Evolutionary conservation across 495 filamentous ascomycete genomes (phyloP).

Genomic region (Aspergillus campestris): DNA sequence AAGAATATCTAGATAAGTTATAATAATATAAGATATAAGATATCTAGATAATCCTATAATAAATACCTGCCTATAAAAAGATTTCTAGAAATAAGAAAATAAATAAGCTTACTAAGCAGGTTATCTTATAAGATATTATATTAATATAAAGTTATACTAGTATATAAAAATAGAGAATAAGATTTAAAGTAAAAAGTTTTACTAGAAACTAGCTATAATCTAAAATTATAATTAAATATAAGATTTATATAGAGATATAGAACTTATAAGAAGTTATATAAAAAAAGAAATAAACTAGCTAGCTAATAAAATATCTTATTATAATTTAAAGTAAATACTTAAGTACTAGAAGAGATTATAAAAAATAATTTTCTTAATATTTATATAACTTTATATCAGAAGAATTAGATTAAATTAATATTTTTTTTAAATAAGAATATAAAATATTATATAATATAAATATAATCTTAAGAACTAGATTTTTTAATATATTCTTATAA

Average conservation of each 20-base stretch:
- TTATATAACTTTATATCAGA: neutral
- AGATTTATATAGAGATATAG: neutral
- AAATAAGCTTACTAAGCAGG: neutral
- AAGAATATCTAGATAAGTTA: conserved; percentile 8
- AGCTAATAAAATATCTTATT: too few relatives aligned
- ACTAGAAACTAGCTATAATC: neutral
- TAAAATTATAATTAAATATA: too few relatives aligned
- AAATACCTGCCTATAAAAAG: neutral
- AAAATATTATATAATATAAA: conserved; percentile 2
- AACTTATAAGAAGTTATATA: neutral
- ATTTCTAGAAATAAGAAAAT: neutral
- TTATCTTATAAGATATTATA: neutral
- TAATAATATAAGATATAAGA: neutral
- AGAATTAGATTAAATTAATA: conserved; percentile 8
- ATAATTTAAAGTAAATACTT: too few relatives aligned
- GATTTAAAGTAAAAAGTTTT: neutral
- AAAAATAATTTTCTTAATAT: too few relatives aligned
- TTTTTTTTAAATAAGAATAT: too few relatives aligned
- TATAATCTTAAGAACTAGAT: neutral
- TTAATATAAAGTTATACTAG: too few relatives aligned
- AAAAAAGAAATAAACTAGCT: neutral
- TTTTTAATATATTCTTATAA: neutral
- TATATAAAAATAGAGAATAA: too few relatives aligned
- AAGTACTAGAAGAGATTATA: too few relatives aligned
- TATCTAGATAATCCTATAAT: neutral